Evolutionary conservation across 192 early-diverging fungal genomes (phyloP).

Genomic region (Dissophora globulifera): DNA sequence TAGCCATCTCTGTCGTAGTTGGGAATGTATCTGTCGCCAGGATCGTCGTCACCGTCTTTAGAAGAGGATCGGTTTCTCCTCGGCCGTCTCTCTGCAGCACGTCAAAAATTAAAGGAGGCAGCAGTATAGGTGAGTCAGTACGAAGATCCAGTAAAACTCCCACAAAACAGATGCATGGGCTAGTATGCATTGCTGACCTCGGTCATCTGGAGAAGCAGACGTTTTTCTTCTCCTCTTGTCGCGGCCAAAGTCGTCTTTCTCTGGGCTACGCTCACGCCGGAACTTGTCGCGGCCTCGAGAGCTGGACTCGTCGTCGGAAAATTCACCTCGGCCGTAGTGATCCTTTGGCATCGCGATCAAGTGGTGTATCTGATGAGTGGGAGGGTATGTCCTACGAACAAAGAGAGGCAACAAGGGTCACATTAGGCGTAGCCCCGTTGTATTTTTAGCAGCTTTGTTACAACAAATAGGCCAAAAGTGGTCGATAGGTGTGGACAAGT

Average conservation of each 20-base stretch:
- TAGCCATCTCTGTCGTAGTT: conserved; percentile 87
- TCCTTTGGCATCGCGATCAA: conserved; percentile 50
- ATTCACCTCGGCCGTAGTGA: conserved; percentile 51
- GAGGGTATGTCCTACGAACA: background rate
- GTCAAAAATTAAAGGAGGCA: background rate
- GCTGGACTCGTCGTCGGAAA: conserved; percentile 47
- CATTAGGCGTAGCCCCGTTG: background rate
- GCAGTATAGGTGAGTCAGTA: background rate
- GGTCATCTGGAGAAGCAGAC: conserved; percentile 46
- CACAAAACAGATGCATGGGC: background rate
- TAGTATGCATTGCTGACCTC: conserved; percentile 19
- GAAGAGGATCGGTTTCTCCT: conserved; percentile 44
- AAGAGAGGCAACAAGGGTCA: background rate
- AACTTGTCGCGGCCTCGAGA: conserved; percentile 51
- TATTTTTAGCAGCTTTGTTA: too few species aligned
- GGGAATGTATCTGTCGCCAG: conserved; percentile 85
- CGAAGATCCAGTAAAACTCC: background rate
- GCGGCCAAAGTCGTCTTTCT: conserved; percentile 53
- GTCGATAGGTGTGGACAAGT: too few species aligned
- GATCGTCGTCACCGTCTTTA: conserved; percentile 56
- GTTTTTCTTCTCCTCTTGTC: conserved; percentile 52
- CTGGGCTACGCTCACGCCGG: conserved; percentile 46
- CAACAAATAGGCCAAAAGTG: too few species aligned
- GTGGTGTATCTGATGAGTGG: background rate
- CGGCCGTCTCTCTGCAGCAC: conserved; percentile 35